Conservation (phyloP, 2,329 filamentous ascomycete genomes). For the Zymoseptoria ardabiliae region DNA sequence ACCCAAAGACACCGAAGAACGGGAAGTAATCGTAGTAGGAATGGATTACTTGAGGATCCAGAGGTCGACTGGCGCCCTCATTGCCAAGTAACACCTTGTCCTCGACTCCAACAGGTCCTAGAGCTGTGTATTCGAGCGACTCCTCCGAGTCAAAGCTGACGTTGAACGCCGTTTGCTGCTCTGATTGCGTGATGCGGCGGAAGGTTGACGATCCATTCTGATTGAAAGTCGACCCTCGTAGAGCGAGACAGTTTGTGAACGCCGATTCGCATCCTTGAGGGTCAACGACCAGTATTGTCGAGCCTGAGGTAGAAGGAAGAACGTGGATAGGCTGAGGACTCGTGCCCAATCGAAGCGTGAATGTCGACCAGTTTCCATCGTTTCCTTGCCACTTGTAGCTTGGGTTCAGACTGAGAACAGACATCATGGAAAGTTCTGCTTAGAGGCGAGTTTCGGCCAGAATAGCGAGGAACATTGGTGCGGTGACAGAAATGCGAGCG, state of each 20-base stretch:
- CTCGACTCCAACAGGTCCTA: neutral
- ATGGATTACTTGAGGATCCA: constrained; percentile 5
- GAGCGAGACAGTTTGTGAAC: neutral
- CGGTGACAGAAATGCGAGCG: neutral
- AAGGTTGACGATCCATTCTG: neutral
- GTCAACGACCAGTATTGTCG: constrained; percentile 1
- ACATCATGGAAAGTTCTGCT: neutral
- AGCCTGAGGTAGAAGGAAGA: constrained; percentile 1
- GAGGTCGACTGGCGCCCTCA: neutral
- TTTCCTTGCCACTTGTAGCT: constrained; percentile 2
- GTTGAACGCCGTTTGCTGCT: neutral
- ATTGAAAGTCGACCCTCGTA: neutral
- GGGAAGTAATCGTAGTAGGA: constrained; percentile 1
- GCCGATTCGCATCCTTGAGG: neutral
- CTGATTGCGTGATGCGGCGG: neutral
- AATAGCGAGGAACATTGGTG: neutral
- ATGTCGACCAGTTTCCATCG: constrained; percentile 1
- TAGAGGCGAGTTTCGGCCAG: neutral
- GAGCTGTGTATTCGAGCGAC: neutral
- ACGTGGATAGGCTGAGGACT: constrained; percentile 3
- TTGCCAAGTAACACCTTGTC: neutral
- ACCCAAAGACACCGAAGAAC: constrained; percentile 33
- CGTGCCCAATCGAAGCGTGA: constrained; percentile 3
- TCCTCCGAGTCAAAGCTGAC: neutral
- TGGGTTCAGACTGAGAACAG: neutral